A percentile compares a stretch with the other conserved stretches of the same genome.
Conservation (phyloP, 1,284 basidiomycete genomes). For the Apiotrichum porosum region DNA sequence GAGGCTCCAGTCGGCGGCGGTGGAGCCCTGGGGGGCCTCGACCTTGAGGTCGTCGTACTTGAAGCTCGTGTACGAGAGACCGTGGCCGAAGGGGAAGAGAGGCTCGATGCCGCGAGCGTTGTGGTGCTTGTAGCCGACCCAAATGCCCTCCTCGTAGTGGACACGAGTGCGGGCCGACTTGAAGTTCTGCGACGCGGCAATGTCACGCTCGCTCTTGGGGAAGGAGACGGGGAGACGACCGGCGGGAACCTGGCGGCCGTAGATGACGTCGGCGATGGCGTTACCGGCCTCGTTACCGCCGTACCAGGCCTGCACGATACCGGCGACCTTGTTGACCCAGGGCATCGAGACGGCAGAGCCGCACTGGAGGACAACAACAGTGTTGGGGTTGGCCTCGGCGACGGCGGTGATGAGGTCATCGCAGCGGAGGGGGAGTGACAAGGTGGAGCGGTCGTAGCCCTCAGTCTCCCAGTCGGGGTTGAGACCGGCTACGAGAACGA, state of each 20-base stretch:
- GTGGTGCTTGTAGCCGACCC: conserved; percentile 67
- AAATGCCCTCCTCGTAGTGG: conserved; percentile 48
- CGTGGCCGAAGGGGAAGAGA: conserved; percentile 68
- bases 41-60: conserved; percentile 35
- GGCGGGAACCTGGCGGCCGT: conserved; percentile 68
- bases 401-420: conserved; percentile 64
- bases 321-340: conserved; percentile 61
- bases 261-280: conserved; percentile 68
- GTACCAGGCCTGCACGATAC: conserved; percentile 68
- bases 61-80: conserved; percentile 73
- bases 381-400: conserved; percentile 59
- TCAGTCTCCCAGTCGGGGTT: conserved; percentile 50
- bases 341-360: conserved; percentile 65
- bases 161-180: conserved; percentile 57
- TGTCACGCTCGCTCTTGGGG: conserved; percentile 59
- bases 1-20: conserved; percentile 19
- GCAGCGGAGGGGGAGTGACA: conserved; percentile 49
- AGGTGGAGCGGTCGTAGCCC: conserved; percentile 29
- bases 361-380: conserved; percentile 67
- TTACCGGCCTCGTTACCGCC: conserved; percentile 71
- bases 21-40: conserved; percentile 18
- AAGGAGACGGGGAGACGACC: conserved; percentile 69
- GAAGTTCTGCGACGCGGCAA: conserved; percentile 59
- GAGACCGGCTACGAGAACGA: conserved; percentile 59
- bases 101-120: conserved; percentile 57